Evolutionary conservation across 106 monocot genomes (phyloP).

Genomic region (Dioscorea zingiberensis): DNA sequence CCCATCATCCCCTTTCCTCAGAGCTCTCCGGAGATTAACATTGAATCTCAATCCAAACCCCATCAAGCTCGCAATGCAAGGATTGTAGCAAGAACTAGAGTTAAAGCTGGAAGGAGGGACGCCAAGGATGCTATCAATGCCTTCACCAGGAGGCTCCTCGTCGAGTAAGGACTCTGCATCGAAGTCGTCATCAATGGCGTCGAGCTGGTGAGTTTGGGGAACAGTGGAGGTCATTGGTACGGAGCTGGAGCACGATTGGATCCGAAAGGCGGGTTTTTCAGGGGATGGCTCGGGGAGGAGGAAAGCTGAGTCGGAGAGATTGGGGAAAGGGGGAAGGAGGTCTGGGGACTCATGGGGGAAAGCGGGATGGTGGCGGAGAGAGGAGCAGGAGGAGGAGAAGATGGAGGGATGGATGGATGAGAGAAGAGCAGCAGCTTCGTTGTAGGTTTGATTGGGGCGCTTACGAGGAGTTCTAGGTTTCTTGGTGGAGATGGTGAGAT

Average conservation of each 20-base stretch:
- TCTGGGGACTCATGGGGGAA: conserved; percentile 13
- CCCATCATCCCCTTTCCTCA: conserved; percentile 29
- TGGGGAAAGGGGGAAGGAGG: conserved; percentile 50
- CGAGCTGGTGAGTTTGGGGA: conserved; percentile 3
- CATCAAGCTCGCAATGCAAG: conserved; percentile 29
- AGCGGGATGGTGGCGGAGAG: conserved; percentile 18
- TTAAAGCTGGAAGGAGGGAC: background rate
- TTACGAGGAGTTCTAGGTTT: conserved; percentile 61
- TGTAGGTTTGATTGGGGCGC: conserved; percentile 78
- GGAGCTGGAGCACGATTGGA: too few species aligned
- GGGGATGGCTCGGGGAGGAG: conserved; percentile 21
- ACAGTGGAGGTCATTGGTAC: too few species aligned
- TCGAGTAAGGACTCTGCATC: conserved; percentile 81
- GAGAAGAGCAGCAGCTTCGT: conserved; percentile 83
- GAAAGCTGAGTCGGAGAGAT: conserved; percentile 29
- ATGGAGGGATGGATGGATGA: conserved; percentile 68
- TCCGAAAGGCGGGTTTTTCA: background rate
- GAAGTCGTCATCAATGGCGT: conserved; percentile 37
- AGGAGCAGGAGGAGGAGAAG: conserved; percentile 39
- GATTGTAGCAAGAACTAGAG: conserved; percentile 11
- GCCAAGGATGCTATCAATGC: conserved; percentile 88
- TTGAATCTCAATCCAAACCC: background rate
- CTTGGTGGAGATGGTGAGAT: conserved; percentile 65
- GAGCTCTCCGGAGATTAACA: conserved; percentile 26
- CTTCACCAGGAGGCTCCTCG: conserved; percentile 60